Evolutionary conservation across 2,329 filamentous ascomycete genomes (phyloP).

Genomic region (Ophiostoma quercus): DNA sequence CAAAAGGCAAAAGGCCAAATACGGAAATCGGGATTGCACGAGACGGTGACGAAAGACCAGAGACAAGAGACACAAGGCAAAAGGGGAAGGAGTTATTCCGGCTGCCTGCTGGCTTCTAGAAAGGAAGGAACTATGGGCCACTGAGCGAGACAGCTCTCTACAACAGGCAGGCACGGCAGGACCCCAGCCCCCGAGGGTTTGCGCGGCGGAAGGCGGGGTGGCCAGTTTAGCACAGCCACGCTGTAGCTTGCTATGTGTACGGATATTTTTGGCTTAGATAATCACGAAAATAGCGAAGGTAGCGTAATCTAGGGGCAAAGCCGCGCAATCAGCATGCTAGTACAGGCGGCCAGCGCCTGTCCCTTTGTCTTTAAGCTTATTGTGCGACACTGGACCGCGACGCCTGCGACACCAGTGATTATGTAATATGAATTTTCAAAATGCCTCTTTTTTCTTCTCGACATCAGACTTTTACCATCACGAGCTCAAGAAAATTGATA

Average conservation of each 20-base stretch:
- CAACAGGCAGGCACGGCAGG: background rate
- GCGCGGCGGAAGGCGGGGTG: slow-evolving; percentile 20
- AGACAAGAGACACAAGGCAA: background rate
- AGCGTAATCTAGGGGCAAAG: slow-evolving; percentile 12
- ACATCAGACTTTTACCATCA: background rate
- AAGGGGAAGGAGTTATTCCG: slow-evolving; percentile 21
- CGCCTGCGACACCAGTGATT: background rate
- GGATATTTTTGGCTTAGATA: background rate
- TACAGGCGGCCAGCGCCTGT: background rate
- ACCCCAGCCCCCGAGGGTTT: slow-evolving; percentile 11
- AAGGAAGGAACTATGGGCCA: slow-evolving; percentile 9
- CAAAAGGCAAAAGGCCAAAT: background rate
- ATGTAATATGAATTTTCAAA: background rate
- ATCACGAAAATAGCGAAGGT: background rate
- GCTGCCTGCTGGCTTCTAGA: slow-evolving; percentile 17
- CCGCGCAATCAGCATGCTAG: background rate
- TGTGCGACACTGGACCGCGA: background rate
- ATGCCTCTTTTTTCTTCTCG: background rate
- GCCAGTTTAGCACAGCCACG: slow-evolving; percentile 19
- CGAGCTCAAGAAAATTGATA: background rate
- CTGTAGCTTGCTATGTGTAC: background rate
- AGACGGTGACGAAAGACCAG: background rate
- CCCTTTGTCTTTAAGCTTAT: background rate
- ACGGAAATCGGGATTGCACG: slow-evolving; percentile 2
- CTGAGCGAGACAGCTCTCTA: background rate